phyloP scores from a whole-genome alignment of 352 stramenopile species.

The Phytophthora constricta region DNA sequence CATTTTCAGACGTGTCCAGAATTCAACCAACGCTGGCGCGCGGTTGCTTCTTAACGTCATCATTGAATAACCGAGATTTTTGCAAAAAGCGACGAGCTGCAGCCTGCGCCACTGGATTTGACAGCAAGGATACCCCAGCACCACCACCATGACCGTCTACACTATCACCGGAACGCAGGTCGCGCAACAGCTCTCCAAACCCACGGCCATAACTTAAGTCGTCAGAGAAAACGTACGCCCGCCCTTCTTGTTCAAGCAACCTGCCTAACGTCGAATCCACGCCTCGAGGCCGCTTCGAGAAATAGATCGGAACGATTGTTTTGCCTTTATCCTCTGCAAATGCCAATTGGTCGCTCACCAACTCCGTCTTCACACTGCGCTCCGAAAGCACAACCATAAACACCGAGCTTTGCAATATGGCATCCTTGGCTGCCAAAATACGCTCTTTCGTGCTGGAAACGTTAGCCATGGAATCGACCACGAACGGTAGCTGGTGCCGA shows the following conservation, averaged over 20 bases:
- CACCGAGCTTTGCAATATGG: constrained; percentile 71
- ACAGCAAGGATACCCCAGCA: constrained; percentile 32
- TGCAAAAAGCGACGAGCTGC: constrained; percentile 48
- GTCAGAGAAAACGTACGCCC: constrained; percentile 60
- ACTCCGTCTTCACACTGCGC: constrained; percentile 77
- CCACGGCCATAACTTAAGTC: constrained; percentile 74
- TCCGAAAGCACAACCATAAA: constrained; percentile 82
- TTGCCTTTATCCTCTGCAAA: constrained; percentile 87
- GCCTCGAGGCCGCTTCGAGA: constrained; percentile 53
- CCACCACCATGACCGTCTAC: constrained; percentile 20
- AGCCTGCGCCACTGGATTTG: constrained; percentile 44
- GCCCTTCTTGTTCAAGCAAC: constrained; percentile 45
- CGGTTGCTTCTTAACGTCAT: constrained; percentile 14
- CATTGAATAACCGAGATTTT: constrained; percentile 22
- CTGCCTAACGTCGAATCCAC: constrained; percentile 46
- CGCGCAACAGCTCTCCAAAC: constrained; percentile 57
- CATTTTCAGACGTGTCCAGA: constrained; percentile 1
- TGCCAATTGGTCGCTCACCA: constrained; percentile 84
- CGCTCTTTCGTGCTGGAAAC: constrained; percentile 80
- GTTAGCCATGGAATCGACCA: constrained; percentile 72
- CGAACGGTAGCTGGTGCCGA: constrained; percentile 52
- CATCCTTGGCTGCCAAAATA: constrained; percentile 79
- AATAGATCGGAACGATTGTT: constrained; percentile 77
- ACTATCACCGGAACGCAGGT: constrained; percentile 40
- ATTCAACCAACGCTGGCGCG: constrained; percentile 40